Evolutionary conservation across 108 stramenopile genomes (phyloP), one percentile per base, ranked within the genome.

Genomic region (Nitzschia putrida): DNA sequence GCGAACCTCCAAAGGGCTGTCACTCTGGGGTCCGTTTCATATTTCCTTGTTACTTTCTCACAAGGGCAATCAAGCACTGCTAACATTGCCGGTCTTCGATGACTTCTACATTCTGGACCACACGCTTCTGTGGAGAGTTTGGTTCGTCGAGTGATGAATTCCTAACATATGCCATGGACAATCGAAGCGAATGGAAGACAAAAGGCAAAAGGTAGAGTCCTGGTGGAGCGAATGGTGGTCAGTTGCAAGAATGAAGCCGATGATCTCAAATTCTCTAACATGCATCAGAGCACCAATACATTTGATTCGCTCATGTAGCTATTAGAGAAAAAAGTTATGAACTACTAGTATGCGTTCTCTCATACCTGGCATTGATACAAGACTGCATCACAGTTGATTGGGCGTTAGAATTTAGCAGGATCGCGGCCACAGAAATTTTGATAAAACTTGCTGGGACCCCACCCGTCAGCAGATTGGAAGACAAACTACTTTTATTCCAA

Each of bases 71-170:
- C 39, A 99, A 70, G 18, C 94, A 83, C 40, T 77, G 69, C 53
- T 97, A 95, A 13, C 96, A 82, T 34, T 87, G 83, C 9, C 91
- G 80, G 64, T 95, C 95, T 53, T 95, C 97, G 51, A 97, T 83
- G 18, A 97, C 96, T 72, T 98, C 96, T 8, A 99, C 94, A 16
- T 76, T 85, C 80, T 99, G 98, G 21, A 73, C 68, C 21, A 99
- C 97, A 45, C 95, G 86, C 68, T 89, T 88, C n/a, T 70, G 69
- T 37, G 7, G 69, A 29, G 69, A 59, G 4, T 70, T 70, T 70
- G 69, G 69, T 0, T 44, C 37, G 7, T 70, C 57, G 2, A 60
- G 69, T 51, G 69, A 70, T 50, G 58, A 70, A 60, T 70, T 20
- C 49, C 49, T 59, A 47, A 60, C 34, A 3, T 58, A 70, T 59